Evolutionary conservation across 225 moss, liverwort and hornwort species (phyloP), one percentile per base, ranked within the genome.

Genomic region (Physcomitrium patens): DNA sequence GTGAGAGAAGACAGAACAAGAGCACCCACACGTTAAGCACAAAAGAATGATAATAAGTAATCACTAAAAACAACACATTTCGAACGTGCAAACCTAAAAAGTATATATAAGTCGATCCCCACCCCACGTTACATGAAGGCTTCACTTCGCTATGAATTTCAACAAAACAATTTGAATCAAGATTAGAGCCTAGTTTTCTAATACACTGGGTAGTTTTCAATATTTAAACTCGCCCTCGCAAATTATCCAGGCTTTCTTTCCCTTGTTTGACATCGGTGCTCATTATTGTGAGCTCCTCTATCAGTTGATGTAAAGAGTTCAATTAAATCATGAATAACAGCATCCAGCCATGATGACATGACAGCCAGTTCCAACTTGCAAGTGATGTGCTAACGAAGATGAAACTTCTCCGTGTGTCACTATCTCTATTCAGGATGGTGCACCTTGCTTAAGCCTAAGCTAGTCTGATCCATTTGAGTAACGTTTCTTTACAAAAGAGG

Each of bases 191-290:
- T 15, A 54, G 49, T 56, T 18, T n/a, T 67, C 58, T 23, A 65
- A 2, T 45, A 67, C 0, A 43, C 44, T 19, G 51, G 51, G 3
- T 24, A 51, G 28, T 8, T 28, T 47, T 17, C 6, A 41, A 60
- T 2, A 28, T 0, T 17, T 19, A 60, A 57, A 43, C 22, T 10
- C 8, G 17, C 6, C 14, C 63, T 57, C 73, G 65, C 45, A 74
- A 62, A 43, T 77, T 78, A 87, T 84, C 87, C 87, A 87, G 67
- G 84, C 87, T 49, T 70, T 63, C 75, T 79, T 87, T 80, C 85
- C 84, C 69, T 77, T 85, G 3, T 84, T 87, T 80, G 14, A 80
- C 45, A 66, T 28, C 72, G 37, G 67, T 65, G 61, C 82, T 82
- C 80, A 68, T 75, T 68, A 88, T 85, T 70, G 79, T 77, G 45